Evolutionary conservation across 176 grass and related monocot species (phyloP).

Genomic region (Panicum miliaceum): DNA sequence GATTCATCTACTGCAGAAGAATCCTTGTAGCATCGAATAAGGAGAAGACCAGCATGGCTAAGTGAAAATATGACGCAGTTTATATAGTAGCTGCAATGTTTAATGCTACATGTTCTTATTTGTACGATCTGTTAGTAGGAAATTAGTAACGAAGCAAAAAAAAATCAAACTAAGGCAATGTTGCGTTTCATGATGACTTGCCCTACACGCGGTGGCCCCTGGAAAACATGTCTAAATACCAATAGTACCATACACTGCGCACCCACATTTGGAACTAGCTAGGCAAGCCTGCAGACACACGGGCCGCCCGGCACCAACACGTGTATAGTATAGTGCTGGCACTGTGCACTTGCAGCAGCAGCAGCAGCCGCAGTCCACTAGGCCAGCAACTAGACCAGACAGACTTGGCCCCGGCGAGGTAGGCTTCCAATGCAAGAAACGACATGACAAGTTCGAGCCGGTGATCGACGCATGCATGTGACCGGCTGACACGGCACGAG

Average conservation of each 20-base stretch:
- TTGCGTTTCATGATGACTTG: no score
- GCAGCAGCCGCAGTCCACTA: not conserved
- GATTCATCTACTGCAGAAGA: no score
- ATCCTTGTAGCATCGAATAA: no score
- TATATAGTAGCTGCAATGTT: no score
- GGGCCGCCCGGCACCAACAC: not conserved
- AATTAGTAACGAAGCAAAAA: no score
- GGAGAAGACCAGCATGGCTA: no score
- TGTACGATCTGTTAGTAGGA: no score
- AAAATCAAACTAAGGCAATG: no score
- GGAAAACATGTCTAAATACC: not conserved
- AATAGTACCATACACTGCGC: not conserved
- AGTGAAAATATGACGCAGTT: no score
- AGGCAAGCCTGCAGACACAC: not conserved
- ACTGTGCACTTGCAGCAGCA: not conserved
- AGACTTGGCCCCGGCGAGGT: not conserved
- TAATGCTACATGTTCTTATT: no score
- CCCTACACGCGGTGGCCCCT: not conserved
- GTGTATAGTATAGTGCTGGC: not conserved
- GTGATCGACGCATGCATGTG: slow-evolving; percentile 11
- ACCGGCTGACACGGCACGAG: slow-evolving; percentile 29
- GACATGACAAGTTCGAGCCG: slow-evolving; percentile 36
- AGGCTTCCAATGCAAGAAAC: not conserved
- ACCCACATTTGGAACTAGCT: slow-evolving; percentile 2
- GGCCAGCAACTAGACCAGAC: not conserved